These are phyloP conservation scores for Suillus weaverae DNA, from an alignment of 768 basidiomycete species.

Conservation along the genomic window DNA sequence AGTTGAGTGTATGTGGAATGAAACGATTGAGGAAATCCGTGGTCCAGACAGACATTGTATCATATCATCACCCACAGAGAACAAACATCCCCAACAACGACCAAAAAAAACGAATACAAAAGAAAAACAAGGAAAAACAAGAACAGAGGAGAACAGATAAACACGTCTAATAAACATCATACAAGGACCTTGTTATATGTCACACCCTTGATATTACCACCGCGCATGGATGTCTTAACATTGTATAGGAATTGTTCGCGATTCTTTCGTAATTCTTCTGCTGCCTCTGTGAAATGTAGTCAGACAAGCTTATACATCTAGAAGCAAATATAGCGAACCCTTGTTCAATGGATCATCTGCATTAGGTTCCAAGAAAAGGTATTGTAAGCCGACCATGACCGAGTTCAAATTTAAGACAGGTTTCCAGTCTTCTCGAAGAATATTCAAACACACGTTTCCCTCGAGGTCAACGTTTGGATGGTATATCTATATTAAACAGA, in stretches of 20 bases:
- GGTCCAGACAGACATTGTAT: not conserved
- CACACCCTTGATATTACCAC: constrained; percentile 73
- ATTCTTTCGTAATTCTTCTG: constrained; percentile 88
- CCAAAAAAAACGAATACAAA: not conserved
- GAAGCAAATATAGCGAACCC: constrained; percentile 52
- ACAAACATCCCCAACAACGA: constrained; percentile 1
- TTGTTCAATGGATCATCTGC: constrained; percentile 99
- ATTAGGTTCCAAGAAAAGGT: constrained; percentile 97
- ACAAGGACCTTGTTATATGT: constrained; percentile 75
- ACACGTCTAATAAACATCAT: constrained; percentile 29
- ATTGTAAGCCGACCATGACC: constrained; percentile 98
- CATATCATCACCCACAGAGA: too few relatives aligned
- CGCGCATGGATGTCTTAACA: constrained; percentile 86
- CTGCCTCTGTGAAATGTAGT: constrained; percentile 69
- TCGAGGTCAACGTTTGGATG: constrained; percentile 98
- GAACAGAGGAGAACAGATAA: constrained; percentile 10
- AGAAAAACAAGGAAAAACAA: constrained; percentile 4
- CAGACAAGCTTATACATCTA: constrained; percentile 9
- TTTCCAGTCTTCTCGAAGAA: constrained; percentile 99
- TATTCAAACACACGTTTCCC: constrained; percentile 98
- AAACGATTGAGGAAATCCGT: not conserved
- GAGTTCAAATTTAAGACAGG: constrained; percentile 97
- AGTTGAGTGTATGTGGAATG: constrained; percentile 47
- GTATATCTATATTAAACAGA: constrained; percentile 70
- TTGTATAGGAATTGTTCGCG: constrained; percentile 81